phyloP scores from a whole-genome alignment of 345 rosid genomes.

The Eucalyptus fibrosa region DNA sequence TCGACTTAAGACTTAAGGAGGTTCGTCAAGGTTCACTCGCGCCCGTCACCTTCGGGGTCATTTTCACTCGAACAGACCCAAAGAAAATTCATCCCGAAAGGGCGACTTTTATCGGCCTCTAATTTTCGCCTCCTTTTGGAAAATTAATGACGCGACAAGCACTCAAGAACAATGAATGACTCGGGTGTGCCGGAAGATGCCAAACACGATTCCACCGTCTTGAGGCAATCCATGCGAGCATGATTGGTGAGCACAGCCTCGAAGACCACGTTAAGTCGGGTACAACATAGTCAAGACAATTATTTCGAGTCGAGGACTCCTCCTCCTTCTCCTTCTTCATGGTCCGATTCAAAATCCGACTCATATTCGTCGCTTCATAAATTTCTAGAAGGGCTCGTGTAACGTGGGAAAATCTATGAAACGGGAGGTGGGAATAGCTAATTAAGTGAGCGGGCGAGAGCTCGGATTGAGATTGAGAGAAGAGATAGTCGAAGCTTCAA shows the following conservation, averaged over 20 bases:
- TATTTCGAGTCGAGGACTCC: neutral
- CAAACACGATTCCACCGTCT: neutral
- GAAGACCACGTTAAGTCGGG: neutral
- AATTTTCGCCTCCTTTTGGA: neutral
- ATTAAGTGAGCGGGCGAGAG: neutral
- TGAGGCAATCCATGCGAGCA: neutral
- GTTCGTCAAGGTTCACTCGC: neutral
- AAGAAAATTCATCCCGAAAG: neutral
- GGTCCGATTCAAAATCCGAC: neutral
- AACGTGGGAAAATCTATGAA: neutral
- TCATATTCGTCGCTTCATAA: too few relatives aligned
- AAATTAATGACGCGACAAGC: neutral
- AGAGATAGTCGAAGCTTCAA: neutral
- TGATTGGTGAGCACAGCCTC: neutral
- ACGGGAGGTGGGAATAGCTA: neutral
- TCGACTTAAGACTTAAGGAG: neutral
- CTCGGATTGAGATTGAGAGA: neutral
- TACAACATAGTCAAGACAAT: neutral
- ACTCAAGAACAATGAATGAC: neutral
- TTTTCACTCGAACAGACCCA: neutral
- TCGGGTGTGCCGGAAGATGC: neutral
- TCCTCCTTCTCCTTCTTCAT: neutral
- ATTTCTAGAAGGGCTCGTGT: neutral
- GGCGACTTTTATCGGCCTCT: neutral
- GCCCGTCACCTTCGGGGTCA: neutral